Base-by-base conservation (phyloP, 768 basidiomycete genomes). In the Tubosaeta brunneosetosa region DNA sequence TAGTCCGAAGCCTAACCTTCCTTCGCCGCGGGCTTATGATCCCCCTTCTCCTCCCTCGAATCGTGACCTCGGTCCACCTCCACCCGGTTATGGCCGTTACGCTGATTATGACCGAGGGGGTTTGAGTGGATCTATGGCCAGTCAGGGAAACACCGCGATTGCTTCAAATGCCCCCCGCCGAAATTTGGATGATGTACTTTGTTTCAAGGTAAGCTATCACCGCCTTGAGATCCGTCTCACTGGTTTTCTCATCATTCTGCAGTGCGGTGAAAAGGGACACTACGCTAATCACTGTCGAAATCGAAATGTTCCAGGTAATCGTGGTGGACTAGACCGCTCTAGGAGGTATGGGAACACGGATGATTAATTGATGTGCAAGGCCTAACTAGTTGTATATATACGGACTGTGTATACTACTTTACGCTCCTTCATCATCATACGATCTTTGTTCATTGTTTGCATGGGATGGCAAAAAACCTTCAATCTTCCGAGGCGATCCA, bases 391-490 rank as follows among this genome's bases (percentile, higher is more conserved):
- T 40, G 46, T 52, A 47, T 29, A 29, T 29, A 34, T 36, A 42
- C 32, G 17, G n/a, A 14, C 22, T 29, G 29, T 44, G 13, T 40
- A 31, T 42, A 6, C 17, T 49, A 22, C 32, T 40, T 27, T 40
- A 14, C 45, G n/a, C 25, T 27, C 31, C 19, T 9, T 40, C 27
- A 16, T 45, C n/a, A 44, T 31, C 31, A n/a, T 29, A 17, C 22
- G 4, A 47, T 47, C 42, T 29, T 26, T 38, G 12, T 13, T 29
- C 41, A 11, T 1, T 42, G 44, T 14, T 41, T 47, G 16, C 32
- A 95, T 95, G 93, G 88, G 83, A 51, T 94, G 91, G 91, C 93
- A 94, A 67, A 90, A 83, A 67, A 85, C 85, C 6, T 94, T 95
- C 60, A 80, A 78, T 1, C 74, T 92, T 31, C 65, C 74, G 3